Percentiles rank a stretch among this genome's conserved stretches.
These are phyloP conservation scores for Aspergillus taichungensis DNA, from an alignment of 495 filamentous ascomycete genomes.

Conservation along the genomic window DNA sequence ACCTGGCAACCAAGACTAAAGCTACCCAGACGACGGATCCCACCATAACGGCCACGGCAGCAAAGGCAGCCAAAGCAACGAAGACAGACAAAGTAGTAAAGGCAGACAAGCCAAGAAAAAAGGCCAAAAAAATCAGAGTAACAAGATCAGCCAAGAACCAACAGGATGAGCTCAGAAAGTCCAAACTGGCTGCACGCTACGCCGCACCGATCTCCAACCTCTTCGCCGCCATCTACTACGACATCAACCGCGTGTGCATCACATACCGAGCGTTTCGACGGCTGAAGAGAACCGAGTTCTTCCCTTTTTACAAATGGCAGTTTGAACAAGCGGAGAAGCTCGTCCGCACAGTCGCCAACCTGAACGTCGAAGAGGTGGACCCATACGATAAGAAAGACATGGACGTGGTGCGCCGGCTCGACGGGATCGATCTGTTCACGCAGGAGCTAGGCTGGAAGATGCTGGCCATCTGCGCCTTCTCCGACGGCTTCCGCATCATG, in stretches of 20 bases:
- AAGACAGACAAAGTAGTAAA: too few species aligned
- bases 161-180: too few species aligned
- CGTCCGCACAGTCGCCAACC: background rate
- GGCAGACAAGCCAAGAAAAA: too few species aligned
- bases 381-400: background rate
- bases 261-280: too few species aligned
- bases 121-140: too few species aligned
- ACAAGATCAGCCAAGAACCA: too few species aligned
- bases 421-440: conserved; percentile 1
- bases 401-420: background rate
- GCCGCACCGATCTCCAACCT: background rate
- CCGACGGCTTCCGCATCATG: conserved; percentile 23
- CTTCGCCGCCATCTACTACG: conserved; percentile 13
- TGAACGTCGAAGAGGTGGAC: background rate
- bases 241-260: conserved; percentile 8
- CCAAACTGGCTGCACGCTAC: too few species aligned
- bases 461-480: conserved; percentile 23
- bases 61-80: too few species aligned
- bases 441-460: conserved; percentile 22
- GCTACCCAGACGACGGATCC: too few species aligned
- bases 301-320: background rate
- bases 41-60: too few species aligned
- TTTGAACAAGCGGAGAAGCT: background rate
- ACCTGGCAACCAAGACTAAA: too few species aligned
- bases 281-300: background rate